phyloP scores from a whole-genome alignment of 1,139 yeast genomes.

The Blastobotrys illinoisensis region DNA sequence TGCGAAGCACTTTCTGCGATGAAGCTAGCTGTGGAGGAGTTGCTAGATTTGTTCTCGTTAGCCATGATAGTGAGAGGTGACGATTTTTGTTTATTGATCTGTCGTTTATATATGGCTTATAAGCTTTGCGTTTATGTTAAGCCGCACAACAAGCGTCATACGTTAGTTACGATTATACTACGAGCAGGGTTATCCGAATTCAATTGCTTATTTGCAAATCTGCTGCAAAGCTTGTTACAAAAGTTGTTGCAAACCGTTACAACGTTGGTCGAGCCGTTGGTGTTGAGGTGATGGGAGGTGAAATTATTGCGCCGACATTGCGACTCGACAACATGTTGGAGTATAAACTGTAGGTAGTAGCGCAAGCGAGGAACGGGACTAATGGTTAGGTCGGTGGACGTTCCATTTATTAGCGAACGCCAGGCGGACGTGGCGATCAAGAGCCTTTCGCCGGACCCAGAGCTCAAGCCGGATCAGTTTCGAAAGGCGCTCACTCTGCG shows the following conservation, averaged over 20 bases:
- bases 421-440: conserved; percentile 62
- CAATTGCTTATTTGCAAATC: too few relatives aligned
- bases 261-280: too few relatives aligned
- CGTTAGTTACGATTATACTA: too few relatives aligned
- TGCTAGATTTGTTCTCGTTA: neutral
- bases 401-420: conserved; percentile 56
- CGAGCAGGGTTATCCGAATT: too few relatives aligned
- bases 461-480: conserved; percentile 51
- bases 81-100: neutral
- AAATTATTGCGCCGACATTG: neutral
- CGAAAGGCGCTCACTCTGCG: conserved; percentile 18
- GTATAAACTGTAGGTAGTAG: conserved; percentile 5
- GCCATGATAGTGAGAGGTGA: neutral
- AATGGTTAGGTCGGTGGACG: conserved; percentile 35
- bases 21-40: neutral
- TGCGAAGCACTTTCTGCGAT: neutral
- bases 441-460: conserved; percentile 72
- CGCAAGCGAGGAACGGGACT: neutral
- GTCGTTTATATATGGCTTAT: neutral
- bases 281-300: too few relatives aligned
- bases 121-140: neutral
- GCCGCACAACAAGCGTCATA: too few relatives aligned
- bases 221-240: too few relatives aligned
- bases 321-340: conserved; percentile 4
- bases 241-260: too few relatives aligned